These are phyloP conservation scores for Cymbopogon flexuosus DNA, from an alignment of 202 grass and related monocot genomes.

Conservation along the genomic window DNA sequence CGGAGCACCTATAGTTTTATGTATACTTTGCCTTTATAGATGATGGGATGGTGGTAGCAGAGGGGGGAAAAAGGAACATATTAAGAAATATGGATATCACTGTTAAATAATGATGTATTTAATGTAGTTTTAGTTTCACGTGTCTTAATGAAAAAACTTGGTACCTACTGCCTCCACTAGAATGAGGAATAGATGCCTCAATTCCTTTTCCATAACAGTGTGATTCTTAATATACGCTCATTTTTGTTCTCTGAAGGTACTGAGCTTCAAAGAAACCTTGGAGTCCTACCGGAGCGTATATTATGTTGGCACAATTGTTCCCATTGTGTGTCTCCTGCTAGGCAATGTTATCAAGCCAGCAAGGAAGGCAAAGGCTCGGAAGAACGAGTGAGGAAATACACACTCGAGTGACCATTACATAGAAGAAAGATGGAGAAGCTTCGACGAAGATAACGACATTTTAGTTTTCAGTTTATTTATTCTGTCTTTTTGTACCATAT, in stretches of 20 bases:
- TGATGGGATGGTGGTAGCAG: conserved; percentile 1
- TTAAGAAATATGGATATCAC: conserved; percentile 3
- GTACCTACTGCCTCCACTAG: not conserved
- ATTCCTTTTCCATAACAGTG: not conserved
- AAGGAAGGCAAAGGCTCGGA: conserved; percentile 66
- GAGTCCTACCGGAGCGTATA: conserved; percentile 79
- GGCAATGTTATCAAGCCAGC: conserved; percentile 78
- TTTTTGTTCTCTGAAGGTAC: conserved; percentile 52
- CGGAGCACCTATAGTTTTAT: not conserved
- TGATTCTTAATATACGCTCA: not conserved
- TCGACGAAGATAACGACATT: not conserved
- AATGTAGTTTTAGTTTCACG: not conserved
- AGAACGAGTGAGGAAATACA: conserved; percentile 54
- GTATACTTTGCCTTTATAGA: not conserved
- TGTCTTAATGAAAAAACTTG: not conserved
- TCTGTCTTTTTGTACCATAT: conserved; percentile 5
- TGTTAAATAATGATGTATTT: not conserved
- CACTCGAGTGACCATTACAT: not conserved
- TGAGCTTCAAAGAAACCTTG: conserved; percentile 92
- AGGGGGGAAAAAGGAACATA: not conserved
- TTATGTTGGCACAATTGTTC: conserved; percentile 84
- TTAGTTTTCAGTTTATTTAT: conserved; percentile 42
- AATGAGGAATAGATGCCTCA: not conserved
- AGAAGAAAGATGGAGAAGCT: conserved; percentile 22
- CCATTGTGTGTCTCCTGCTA: conserved; percentile 59